Conservation (phyloP, 2,329 filamentous ascomycete species). For the Neofusicoccum sp. region DNA sequence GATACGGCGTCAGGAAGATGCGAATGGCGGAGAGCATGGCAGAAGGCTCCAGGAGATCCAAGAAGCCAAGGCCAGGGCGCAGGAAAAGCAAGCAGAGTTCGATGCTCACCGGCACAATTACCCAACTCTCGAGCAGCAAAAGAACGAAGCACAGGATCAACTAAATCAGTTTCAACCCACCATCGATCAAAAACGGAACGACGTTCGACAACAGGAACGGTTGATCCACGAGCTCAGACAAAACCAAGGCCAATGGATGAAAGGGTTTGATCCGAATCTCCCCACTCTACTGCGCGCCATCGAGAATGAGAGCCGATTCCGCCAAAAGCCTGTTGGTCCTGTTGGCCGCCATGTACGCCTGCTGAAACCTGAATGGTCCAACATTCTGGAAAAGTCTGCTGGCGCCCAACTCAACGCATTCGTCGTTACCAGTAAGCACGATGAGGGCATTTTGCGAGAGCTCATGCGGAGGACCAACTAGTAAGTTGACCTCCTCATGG, state of each 20-base stretch:
- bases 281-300: conserved; percentile 66
- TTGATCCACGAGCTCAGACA: conserved; percentile 53
- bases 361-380: conserved; percentile 76
- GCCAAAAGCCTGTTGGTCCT: conserved; percentile 74
- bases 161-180: conserved; percentile 24
- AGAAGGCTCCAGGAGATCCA: conserved; percentile 60
- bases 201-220: conserved; percentile 54
- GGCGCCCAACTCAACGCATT: conserved; percentile 72
- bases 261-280: conserved; percentile 63
- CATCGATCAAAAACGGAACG: conserved; percentile 38
- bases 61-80: conserved; percentile 53
- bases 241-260: conserved; percentile 59
- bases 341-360: conserved; percentile 76
- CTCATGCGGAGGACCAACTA: conserved; percentile 63
- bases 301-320: conserved; percentile 66
- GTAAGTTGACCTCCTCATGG: conserved; percentile 30
- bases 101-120: conserved; percentile 41
- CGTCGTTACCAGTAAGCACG: conserved; percentile 73
- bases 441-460: conserved; percentile 65
- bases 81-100: conserved; percentile 45
- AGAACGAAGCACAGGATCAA: conserved; percentile 30
- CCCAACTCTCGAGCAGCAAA: conserved; percentile 35
- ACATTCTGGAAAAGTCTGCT: conserved; percentile 74
- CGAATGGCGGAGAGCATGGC: conserved; percentile 67
- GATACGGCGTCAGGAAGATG: conserved; percentile 56